Conservation (phyloP, 352 stramenopile genomes). For the Phytophthora kernoviae region DNA sequence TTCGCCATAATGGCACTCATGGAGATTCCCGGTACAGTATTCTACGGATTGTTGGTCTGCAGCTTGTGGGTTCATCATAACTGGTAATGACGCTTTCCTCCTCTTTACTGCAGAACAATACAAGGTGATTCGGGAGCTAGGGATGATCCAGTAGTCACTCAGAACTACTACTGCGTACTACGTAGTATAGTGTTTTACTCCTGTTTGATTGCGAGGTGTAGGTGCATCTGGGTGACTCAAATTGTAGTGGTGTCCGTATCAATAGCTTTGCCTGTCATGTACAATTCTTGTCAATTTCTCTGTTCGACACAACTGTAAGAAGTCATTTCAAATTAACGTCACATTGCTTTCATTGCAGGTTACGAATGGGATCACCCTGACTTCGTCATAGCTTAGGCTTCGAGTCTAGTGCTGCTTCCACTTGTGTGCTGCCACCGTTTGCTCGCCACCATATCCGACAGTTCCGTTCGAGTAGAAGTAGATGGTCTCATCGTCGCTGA, state of each 20-base stretch:
- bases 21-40: slow-evolving; percentile 75
- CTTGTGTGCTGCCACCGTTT: no score
- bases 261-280: no score
- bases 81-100: neutral
- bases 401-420: no score
- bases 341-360: no score
- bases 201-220: neutral
- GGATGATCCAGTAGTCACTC: slow-evolving; percentile 40
- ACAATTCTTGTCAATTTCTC: no score
- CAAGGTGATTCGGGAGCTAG: slow-evolving; percentile 54
- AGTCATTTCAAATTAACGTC: no score
- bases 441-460: slow-evolving; percentile 7
- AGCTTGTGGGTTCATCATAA: neutral
- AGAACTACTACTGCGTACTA: neutral
- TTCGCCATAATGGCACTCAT: slow-evolving; percentile 79
- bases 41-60: neutral
- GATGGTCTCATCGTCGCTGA: neutral
- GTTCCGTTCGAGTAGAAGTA: slow-evolving; percentile 15
- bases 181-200: no score
- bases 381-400: no score
- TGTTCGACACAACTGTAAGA: no score
- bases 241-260: no score
- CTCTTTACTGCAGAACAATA: slow-evolving; percentile 51
- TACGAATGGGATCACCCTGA: no score
- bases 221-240: neutral